Conservation (phyloP, 2,329 filamentous ascomycete species). For the Aspergillus ruber region DNA sequence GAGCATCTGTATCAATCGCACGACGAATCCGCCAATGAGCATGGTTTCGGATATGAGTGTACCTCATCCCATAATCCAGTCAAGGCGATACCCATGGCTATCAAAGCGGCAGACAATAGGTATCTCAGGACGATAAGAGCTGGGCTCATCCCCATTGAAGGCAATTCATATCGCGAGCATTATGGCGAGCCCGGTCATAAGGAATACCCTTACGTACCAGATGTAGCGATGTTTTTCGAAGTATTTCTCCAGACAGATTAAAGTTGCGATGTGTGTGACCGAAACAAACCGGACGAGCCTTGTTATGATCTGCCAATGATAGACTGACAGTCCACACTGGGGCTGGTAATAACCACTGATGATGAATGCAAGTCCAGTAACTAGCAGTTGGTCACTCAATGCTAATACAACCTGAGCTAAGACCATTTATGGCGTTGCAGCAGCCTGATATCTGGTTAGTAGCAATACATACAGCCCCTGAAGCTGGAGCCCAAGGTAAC, state of each 20-base stretch:
- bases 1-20: neutral
- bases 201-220: neutral
- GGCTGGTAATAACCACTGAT: neutral
- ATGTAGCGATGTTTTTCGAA: neutral
- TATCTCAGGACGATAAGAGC: neutral
- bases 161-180: neutral
- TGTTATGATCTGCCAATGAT: slow-evolving; percentile 1
- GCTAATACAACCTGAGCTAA: neutral
- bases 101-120: neutral
- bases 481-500: neutral
- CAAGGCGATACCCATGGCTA: neutral
- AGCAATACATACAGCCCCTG: neutral
- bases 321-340: neutral
- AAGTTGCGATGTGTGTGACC: neutral
- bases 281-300: neutral
- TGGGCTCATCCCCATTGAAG: neutral
- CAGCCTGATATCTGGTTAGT: neutral
- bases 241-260: neutral
- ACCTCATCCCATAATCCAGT: neutral
- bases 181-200: neutral
- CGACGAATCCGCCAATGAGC: neutral
- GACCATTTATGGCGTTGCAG: neutral
- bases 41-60: neutral
- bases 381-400: neutral
- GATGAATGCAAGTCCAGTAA: neutral